These are phyloP conservation scores for Globisporangium iwayamae DNA, from an alignment of 352 stramenopile genomes.

Conservation along the genomic window DNA sequence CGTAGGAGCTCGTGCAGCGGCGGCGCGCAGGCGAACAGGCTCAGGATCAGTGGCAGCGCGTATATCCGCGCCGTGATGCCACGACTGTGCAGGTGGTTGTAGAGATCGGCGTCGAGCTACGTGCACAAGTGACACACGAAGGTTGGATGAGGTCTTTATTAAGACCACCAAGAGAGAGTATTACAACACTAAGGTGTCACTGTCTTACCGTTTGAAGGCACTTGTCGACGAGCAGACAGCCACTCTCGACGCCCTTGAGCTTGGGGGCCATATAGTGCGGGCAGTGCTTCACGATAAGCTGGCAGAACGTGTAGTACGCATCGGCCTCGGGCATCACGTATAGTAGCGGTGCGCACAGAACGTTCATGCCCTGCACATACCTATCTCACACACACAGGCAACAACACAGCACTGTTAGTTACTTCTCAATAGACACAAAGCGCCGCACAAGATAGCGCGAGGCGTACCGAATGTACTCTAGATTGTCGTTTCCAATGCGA, in stretches of 20 bases:
- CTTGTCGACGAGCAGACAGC: conserved; percentile 79
- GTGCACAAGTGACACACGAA: background rate
- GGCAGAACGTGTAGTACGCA: conserved; percentile 89
- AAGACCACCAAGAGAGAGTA: background rate
- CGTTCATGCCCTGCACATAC: conserved; percentile 94
- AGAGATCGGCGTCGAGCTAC: conserved; percentile 74
- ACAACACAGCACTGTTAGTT: background rate
- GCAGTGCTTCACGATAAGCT: conserved; percentile 84
- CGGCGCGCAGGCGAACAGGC: conserved; percentile 88
- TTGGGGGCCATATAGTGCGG: conserved; percentile 89
- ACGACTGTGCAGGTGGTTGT: conserved; percentile 63
- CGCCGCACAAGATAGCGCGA: background rate
- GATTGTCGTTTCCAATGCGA: conserved; percentile 22
- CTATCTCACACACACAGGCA: conserved; percentile 11
- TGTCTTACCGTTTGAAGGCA: conserved; percentile 57
- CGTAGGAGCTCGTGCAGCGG: conserved; percentile 85
- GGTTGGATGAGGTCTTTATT: background rate
- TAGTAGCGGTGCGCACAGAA: conserved; percentile 87
- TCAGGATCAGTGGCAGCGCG: conserved; percentile 85
- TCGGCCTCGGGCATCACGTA: conserved; percentile 91
- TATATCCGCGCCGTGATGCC: conserved; percentile 87
- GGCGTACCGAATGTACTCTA: conserved; percentile 38
- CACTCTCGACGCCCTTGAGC: conserved; percentile 79
- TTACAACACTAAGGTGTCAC: background rate
- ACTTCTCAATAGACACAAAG: background rate